Evolutionary conservation across 1,139 yeast genomes (phyloP).

Genomic region (Zhuliangozyma blackwelliae): DNA sequence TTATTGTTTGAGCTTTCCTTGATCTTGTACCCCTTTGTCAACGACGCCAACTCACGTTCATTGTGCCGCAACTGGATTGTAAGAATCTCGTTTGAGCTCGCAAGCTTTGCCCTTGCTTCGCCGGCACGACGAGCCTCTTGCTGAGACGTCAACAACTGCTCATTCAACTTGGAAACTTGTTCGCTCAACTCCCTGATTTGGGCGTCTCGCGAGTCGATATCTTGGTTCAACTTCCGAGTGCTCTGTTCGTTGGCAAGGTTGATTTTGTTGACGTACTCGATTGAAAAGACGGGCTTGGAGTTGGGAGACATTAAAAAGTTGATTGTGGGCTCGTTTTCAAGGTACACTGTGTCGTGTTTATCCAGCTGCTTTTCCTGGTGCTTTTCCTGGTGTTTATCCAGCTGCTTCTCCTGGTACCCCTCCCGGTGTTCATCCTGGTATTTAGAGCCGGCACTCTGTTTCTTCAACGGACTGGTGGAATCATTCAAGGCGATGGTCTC

Average conservation of each 20-base stretch:
- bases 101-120: constrained; percentile 16
- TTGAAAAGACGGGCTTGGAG: constrained; percentile 35
- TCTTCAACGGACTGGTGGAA: constrained; percentile 10
- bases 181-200: constrained; percentile 16
- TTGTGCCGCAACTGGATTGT: constrained; percentile 26
- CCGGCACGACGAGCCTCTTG: constrained; percentile 19
- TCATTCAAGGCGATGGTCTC: constrained; percentile 4
- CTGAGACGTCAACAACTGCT: constrained; percentile 17
- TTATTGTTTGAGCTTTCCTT: constrained; percentile 15
- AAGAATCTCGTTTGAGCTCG: constrained; percentile 23
- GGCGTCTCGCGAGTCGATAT: constrained; percentile 14
- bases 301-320: constrained; percentile 32
- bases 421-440: constrained; percentile 3
- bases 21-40: constrained; percentile 23
- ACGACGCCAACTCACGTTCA: constrained; percentile 28
- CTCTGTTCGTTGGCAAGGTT: constrained; percentile 20
- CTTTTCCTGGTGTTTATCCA: constrained; percentile 3
- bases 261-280: constrained; percentile 26
- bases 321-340: constrained; percentile 25
- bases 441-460: constrained; percentile 1
- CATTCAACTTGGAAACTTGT: constrained; percentile 17
- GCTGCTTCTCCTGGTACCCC: constrained; percentile 7
- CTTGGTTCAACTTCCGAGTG: constrained; percentile 4
- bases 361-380: constrained; percentile 6
- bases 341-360: constrained; percentile 5